Evolutionary conservation across 139 green algal genomes (phyloP).

Genomic region (Tetraselmis chui): DNA sequence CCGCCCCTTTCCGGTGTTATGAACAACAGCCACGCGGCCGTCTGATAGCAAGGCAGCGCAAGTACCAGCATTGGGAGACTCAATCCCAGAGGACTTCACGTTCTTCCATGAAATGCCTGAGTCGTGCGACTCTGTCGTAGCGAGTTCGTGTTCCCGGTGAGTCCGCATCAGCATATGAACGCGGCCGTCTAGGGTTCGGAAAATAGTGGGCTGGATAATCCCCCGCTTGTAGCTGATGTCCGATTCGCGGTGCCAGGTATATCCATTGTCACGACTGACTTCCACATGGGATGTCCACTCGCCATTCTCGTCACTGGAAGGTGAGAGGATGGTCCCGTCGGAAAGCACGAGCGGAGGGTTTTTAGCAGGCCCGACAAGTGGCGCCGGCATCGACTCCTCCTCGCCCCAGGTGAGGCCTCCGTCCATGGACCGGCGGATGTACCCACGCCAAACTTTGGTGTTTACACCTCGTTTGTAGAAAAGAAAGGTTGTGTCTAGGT

Average conservation of each 20-base stretch:
- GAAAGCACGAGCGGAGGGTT: conserved; percentile 3
- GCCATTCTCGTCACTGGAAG: conserved; percentile 1
- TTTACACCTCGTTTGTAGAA: conserved; percentile 6
- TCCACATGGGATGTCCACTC: conserved; percentile 3
- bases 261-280: not conserved
- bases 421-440: not conserved
- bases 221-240: conserved; percentile 2
- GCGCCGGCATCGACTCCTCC: not conserved
- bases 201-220: conserved; percentile 8
- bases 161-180: not conserved
- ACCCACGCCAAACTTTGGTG: not conserved
- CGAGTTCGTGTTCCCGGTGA: not conserved
- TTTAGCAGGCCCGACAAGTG: conserved; percentile 2
- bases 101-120: not conserved
- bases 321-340: not conserved
- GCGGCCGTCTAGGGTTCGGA: not conserved
- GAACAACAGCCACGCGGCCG: not conserved
- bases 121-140: not conserved
- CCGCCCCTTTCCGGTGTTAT: not conserved
- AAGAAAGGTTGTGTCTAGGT: not conserved
- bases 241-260: not conserved
- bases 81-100: not conserved
- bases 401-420: conserved; percentile 3
- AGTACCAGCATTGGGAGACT: not conserved
- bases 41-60: not conserved